Evolutionary conservation across 768 basidiomycete species (phyloP), one percentile per base, ranked within the genome.

Genomic region (Pleurotus ostreatus): DNA sequence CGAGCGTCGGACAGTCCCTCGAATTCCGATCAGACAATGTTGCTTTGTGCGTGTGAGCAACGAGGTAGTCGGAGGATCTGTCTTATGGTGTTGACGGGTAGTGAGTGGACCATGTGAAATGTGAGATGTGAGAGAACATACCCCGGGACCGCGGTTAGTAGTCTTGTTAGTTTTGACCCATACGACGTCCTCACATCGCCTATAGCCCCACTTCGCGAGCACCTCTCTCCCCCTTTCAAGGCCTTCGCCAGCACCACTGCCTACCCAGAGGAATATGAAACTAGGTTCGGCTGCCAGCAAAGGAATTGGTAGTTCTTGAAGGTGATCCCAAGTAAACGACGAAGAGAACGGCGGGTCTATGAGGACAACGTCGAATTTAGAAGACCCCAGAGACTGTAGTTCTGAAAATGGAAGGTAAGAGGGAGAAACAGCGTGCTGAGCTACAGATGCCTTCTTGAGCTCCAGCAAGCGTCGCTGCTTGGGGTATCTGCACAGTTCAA

Each of bases 221-320:
- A 95, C 76, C 69, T 98, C 96, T 34, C 95, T 74, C 0, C 97
- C 97, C 34, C 88, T 79, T 68, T 99, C 97, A 25, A 99, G 77
- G 0, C 94, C 97, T 48, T 92, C 92, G 2, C 88, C 86, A 5
- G 89, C 89, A 2, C 94, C 94, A 59, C 84, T 86, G 4, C 97
- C 97, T 1, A 97, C 94, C 96, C 96, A 98, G 55, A 99, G 76
- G 68, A 96, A 94, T 11, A 98, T 79, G 63, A 98, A 99, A 20
- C 89, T 89, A 0, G 95, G 96, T 62, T 96, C 96, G 0, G 92
- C 88, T 0, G 93, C 90, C 30, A 97, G 79, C 20, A 81, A 73
- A 2, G 92, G 85, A 40, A 98, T 77, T 0, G 94, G 93, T 0
- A 98, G 75, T 25, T 87, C 82, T 49, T 90, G 84, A 6, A 96